Conservation (phyloP, 768 basidiomycete species). For the Sarcodon aspratus region DNA sequence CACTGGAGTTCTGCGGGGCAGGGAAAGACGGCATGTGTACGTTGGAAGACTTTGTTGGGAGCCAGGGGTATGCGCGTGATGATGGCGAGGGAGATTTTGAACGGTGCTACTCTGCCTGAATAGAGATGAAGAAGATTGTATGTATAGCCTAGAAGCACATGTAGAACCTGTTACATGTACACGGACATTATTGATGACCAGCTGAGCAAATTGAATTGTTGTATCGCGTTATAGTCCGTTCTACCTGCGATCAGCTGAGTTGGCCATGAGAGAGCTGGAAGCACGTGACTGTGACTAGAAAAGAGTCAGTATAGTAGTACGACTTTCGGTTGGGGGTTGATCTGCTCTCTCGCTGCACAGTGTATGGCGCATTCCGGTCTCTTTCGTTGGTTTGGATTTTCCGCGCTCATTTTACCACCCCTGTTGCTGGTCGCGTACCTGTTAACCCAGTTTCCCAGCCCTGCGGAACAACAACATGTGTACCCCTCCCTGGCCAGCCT, state of each 20-base stretch:
- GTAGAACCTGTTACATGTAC: too few relatives aligned
- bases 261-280: too few relatives aligned
- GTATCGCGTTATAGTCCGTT: too few relatives aligned
- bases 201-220: too few relatives aligned
- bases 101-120: constrained; percentile 26
- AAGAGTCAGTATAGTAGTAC: too few relatives aligned
- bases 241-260: too few relatives aligned
- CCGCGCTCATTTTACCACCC: constrained; percentile 49
- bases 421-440: constrained; percentile 50
- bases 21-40: constrained; percentile 45
- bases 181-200: too few relatives aligned
- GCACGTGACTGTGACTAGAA: too few relatives aligned
- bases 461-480: constrained; percentile 36
- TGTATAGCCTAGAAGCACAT: too few relatives aligned
- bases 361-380: constrained; percentile 14
- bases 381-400: constrained; percentile 31
- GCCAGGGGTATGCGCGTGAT: constrained; percentile 56
- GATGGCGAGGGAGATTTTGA: constrained; percentile 67
- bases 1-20: constrained; percentile 48
- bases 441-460: constrained; percentile 53
- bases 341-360: too few relatives aligned
- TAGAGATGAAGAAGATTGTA: too few relatives aligned
- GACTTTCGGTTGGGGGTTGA: too few relatives aligned
- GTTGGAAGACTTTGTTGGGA: constrained; percentile 54
- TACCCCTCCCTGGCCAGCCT: constrained; percentile 53